Base-by-base conservation (phyloP, 192 early-diverging fungal genomes). In the Coemansia reversa region DNA sequence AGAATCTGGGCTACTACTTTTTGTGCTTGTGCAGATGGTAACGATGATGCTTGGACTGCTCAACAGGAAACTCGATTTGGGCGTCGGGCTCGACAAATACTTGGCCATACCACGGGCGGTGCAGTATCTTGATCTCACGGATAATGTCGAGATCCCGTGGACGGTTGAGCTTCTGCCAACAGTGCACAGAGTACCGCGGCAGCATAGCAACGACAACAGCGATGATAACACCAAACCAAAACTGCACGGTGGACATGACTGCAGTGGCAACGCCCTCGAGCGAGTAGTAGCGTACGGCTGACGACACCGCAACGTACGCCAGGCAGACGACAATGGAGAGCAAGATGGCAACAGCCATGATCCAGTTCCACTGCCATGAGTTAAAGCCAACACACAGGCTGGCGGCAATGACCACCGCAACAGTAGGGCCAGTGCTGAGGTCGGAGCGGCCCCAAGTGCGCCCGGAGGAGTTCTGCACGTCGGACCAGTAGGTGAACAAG, bases 311-410 rank as follows among this genome's bases (percentile, higher is more conserved):
- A 5, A 93, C 75, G 74, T 93, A 94, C 4, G 66, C 58, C 18
- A 91, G 72, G 72, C 90, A 85, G 29, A 93, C 72, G 1, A 80
- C 60, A 24, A 95, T 84, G 39, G 91, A 90, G 5, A 87, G 58
- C 52, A 69, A 63, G 29, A 98, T 73, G 27, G 86, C 82, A 25
- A 84, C 72, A 18, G 84, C 83, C 55, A 87, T 91, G 47, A 92
- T 65, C 83, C 85, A 92, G 19, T 92, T 92, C 95, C 95, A 98
- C 70, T 89, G 86, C 62, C 87, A 91, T 0, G 91, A 86, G 66
- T 90, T 91, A 52, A 94, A 77, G 16, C 82, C 89, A 25, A 91
- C 84, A 58, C 87, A 88, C 27, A 93, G 62, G 71, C 93, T 97
- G 62, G 92, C 92, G 20, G 87, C 84, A 11, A 93, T 80, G 49